Evolutionary conservation across 2,329 filamentous ascomycete genomes (phyloP).

Genomic region (Cladosporium oxysporum): DNA sequence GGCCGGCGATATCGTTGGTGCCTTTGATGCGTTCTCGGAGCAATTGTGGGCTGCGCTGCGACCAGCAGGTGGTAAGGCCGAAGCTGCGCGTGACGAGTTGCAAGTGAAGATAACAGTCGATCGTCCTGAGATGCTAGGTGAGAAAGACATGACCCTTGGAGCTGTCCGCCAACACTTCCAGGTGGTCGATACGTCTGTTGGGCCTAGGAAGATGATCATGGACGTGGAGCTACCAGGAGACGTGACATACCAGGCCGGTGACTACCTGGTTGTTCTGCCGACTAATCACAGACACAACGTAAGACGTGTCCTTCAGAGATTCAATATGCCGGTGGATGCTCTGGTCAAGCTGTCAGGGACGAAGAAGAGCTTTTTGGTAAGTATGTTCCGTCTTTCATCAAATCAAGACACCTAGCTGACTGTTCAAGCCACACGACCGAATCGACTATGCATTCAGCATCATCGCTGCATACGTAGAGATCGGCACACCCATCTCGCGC

Average conservation of each 20-base stretch:
- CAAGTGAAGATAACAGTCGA: slow-evolving; percentile 2
- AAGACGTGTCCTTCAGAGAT: slow-evolving; percentile 61
- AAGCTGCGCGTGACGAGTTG: neutral
- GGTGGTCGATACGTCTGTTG: slow-evolving; percentile 53
- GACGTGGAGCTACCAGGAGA: slow-evolving; percentile 45
- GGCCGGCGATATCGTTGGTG: slow-evolving; percentile 41
- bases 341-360: slow-evolving; percentile 29
- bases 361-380: slow-evolving; percentile 22
- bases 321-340: slow-evolving; percentile 67
- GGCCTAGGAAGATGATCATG: slow-evolving; percentile 58
- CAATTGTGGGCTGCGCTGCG: slow-evolving; percentile 10
- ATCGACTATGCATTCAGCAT: slow-evolving; percentile 39
- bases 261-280: slow-evolving; percentile 43
- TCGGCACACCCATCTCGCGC: slow-evolving; percentile 62
- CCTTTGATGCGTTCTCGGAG: slow-evolving; percentile 42
- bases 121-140: slow-evolving; percentile 15
- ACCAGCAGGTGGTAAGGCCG: neutral
- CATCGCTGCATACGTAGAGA: slow-evolving; percentile 68
- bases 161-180: slow-evolving; percentile 55
- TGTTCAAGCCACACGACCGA: slow-evolving; percentile 36
- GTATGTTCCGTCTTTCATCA: slow-evolving; percentile 52
- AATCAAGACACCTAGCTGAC: slow-evolving; percentile 61
- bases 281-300: slow-evolving; percentile 56
- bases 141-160: slow-evolving; percentile 40
- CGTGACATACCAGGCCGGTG: slow-evolving; percentile 65